Percentiles rank a stretch among this genome's conserved stretches.
Conservation (phyloP, 352 stramenopile species). For the Phytophthora parvispora region DNA sequence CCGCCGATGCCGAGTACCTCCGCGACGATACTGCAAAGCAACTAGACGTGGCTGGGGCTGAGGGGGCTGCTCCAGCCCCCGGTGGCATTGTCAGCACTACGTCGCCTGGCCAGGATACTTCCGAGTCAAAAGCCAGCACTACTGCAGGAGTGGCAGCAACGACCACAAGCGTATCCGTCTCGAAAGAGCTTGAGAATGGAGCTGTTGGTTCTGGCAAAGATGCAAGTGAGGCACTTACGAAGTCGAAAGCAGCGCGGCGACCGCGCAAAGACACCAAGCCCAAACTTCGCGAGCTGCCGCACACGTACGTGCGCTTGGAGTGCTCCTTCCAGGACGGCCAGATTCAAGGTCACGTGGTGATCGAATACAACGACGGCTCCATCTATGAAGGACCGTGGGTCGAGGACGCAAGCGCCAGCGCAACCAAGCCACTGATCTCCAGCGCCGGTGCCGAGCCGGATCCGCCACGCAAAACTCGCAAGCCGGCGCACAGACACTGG, state of each 20-base stretch:
- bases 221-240: not conserved
- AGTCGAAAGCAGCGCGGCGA: conserved; percentile 10
- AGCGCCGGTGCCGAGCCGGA: conserved; percentile 20
- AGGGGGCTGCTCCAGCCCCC: not conserved
- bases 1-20: conserved; percentile 66
- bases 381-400: conserved; percentile 87
- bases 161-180: not conserved
- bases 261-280: conserved; percentile 12
- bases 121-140: conserved; percentile 8
- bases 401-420: conserved; percentile 57
- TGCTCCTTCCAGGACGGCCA: conserved; percentile 76
- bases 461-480: conserved; percentile 66
- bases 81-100: conserved; percentile 10
- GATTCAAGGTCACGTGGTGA: conserved; percentile 68
- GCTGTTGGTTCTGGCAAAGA: not conserved
- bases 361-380: conserved; percentile 86
- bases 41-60: not conserved
- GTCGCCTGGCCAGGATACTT: conserved; percentile 25
- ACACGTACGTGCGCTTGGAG: conserved; percentile 80
- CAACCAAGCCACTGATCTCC: conserved; percentile 50
- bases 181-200: not conserved
- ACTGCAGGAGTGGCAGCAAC: not conserved
- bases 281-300: conserved; percentile 51
- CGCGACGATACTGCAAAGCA: conserved; percentile 38
- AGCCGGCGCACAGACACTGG: conserved; percentile 53